phyloP scores from a whole-genome alignment of 495 filamentous ascomycete genomes.

The Trichoderma parareesei region DNA sequence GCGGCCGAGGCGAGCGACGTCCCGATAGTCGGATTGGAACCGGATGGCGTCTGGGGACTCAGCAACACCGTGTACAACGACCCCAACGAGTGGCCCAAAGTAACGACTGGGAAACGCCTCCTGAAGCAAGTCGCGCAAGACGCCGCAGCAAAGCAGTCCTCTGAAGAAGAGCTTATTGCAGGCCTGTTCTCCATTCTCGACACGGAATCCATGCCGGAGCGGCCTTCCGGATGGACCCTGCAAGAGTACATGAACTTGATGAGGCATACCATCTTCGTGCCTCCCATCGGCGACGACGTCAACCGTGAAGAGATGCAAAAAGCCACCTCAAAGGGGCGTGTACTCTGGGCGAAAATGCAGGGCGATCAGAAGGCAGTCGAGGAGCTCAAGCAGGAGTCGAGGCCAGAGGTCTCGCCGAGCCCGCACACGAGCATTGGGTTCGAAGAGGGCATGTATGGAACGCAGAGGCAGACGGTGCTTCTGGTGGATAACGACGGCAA shows the following conservation, averaged over 20 bases:
- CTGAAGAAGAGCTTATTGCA: constrained; percentile 60
- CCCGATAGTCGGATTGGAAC: constrained; percentile 58
- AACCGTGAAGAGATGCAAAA: constrained; percentile 39
- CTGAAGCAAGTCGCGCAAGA: constrained; percentile 33
- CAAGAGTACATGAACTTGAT: constrained; percentile 64
- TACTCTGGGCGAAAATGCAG: constrained; percentile 17
- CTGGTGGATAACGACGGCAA: constrained; percentile 68
- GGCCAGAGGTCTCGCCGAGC: not conserved
- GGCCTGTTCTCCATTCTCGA: constrained; percentile 63
- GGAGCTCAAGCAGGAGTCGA: constrained; percentile 6
- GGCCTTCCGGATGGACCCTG: constrained; percentile 29
- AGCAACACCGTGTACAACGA: constrained; percentile 78
- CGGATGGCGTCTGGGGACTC: constrained; percentile 64
- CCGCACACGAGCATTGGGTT: constrained; percentile 24
- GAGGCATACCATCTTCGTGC: constrained; percentile 78
- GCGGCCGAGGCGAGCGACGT: constrained; percentile 53
- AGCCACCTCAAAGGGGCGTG: constrained; percentile 45
- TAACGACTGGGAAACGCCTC: constrained; percentile 46
- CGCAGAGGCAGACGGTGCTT: constrained; percentile 83
- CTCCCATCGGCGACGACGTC: constrained; percentile 50
- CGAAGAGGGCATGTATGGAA: constrained; percentile 71
- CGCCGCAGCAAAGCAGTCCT: constrained; percentile 34
- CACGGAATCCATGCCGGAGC: constrained; percentile 51
- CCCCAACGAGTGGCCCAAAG: constrained; percentile 69
- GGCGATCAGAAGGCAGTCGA: constrained; percentile 23